A percentile compares a stretch with the other conserved stretches of the same genome.
Evolutionary conservation across 129 eudicot genomes (phyloP).

Genomic region (Helianthus tuberosus): DNA sequence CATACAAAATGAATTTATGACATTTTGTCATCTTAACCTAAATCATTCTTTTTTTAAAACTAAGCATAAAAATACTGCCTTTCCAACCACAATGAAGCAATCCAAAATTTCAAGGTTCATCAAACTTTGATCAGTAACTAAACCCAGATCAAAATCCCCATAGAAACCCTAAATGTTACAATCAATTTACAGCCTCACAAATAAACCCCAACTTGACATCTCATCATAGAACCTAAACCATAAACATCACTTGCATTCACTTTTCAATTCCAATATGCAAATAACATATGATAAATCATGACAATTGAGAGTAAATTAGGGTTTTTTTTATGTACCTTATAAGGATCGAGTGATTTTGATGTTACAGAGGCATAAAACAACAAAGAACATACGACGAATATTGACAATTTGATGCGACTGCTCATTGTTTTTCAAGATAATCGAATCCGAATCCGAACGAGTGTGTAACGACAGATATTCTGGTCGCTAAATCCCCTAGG

Average conservation of each 20-base stretch:
- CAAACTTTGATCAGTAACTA: constrained; percentile 9
- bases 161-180: constrained; percentile 16
- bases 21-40: neutral
- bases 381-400: constrained; percentile 20
- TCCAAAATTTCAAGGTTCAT: constrained; percentile 10
- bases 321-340: constrained; percentile 52
- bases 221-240: constrained; percentile 11
- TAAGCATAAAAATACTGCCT: neutral
- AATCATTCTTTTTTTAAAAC: neutral
- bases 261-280: neutral
- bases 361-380: constrained; percentile 31
- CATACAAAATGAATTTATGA: neutral
- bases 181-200: neutral
- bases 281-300: neutral
- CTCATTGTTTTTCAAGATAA: constrained; percentile 26
- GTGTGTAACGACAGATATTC: constrained; percentile 7
- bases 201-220: constrained; percentile 12
- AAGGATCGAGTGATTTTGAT: constrained; percentile 69
- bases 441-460: neutral
- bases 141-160: constrained; percentile 6
- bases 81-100: neutral
- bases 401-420: constrained; percentile 6
- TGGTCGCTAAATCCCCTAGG: neutral
- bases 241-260: neutral
- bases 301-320: neutral